phyloP scores from a whole-genome alignment of 345 rosid genomes.

The Syzygium oleosum region DNA sequence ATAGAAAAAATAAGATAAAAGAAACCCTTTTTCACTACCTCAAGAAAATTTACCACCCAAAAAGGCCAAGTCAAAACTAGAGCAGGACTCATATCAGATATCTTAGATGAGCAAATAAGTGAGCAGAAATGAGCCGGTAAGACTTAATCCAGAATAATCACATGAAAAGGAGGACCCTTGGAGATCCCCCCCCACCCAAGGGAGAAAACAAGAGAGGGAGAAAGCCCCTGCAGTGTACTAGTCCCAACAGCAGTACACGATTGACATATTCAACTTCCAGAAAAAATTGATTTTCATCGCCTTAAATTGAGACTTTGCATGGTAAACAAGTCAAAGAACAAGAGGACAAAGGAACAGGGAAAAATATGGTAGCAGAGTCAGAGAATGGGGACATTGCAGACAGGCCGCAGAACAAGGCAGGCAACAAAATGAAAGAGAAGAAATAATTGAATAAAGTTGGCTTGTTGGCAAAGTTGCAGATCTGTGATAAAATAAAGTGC shows the following conservation, averaged over 20 bases:
- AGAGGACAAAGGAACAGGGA: neutral
- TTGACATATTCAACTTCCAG: neutral
- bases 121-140: neutral
- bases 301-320: neutral
- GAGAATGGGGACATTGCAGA: neutral
- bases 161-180: neutral
- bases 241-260: neutral
- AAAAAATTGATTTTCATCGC: neutral
- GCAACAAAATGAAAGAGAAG: neutral
- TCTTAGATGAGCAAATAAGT: neutral
- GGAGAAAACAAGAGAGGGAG: neutral
- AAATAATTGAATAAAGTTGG: neutral
- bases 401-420: neutral
- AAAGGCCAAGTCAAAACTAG: neutral
- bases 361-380: neutral
- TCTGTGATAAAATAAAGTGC: neutral
- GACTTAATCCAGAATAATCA: neutral
- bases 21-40: neutral
- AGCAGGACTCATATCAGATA: neutral
- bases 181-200: neutral
- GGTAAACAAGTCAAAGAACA: neutral
- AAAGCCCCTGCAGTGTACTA: neutral
- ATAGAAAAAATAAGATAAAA: neutral
- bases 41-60: neutral
- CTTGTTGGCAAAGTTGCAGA: neutral